Evolutionary conservation across 1,284 basidiomycete species (phyloP), one percentile per base, ranked within the genome.

Genomic region (Naganishia cerealis): DNA sequence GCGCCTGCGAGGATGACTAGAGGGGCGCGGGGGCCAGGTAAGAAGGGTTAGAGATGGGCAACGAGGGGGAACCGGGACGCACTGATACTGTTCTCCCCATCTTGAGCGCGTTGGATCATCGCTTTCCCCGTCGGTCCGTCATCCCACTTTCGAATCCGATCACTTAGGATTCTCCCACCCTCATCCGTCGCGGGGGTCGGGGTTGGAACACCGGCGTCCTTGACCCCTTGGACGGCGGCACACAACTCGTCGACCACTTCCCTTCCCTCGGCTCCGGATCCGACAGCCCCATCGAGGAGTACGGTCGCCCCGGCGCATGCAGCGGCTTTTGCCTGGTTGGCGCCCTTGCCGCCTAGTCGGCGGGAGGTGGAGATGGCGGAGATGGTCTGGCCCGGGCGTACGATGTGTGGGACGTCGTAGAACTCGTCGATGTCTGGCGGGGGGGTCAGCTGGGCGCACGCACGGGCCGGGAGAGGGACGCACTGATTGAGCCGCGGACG

Each of bases 261-360:
- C 36, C 24, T n/a, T 21, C 80, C 81, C 7, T 68, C 66, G 3
- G 80, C 82, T 68, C 83, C 82, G 1, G 71, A 48, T 0, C 83
- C 82, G 5, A 80, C 71, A 10, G 71, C 68, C 0, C 78, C 82
- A 21, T 81, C 80, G 21, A 84, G 71, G 12, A 75, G 70, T 12
- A 83, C 82, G 0, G 12, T 0, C 0, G 75, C 80, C 1, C 78
- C 80, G 2, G 81, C 82, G 61, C 76, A 72, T 0, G 81, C 82
- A 1, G 79, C 75, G 0, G 82, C 78, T 42, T 78, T 79, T 16
- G 82, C 80, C 67, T 82, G 81, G 69, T 84, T 84, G 7, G 82
- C 82, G n/a, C 83, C 83, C 71, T 84, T 84, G 0, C 83, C 83
- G 9, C 83, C 83, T 8, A 80, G 77, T 54, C 77, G 73, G 26